Evolutionary conservation across 345 rosid species (phyloP).

Genomic region (Anacardium occidentale): DNA sequence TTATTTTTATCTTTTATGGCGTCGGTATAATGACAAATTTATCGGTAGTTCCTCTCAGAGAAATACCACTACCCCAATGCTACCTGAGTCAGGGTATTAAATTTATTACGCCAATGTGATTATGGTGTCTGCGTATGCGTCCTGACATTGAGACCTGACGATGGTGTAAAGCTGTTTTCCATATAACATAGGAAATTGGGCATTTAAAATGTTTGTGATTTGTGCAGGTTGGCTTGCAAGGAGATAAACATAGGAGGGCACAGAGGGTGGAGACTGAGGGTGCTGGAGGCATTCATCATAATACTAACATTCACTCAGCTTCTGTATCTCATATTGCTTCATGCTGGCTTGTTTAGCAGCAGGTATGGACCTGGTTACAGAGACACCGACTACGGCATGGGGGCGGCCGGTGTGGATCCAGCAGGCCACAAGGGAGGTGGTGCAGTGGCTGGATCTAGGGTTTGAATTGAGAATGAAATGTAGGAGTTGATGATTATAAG

Average conservation of each 20-base stretch:
- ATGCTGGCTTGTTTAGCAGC: conserved; percentile 64
- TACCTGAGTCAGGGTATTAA: too few species aligned
- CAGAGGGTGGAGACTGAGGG: conserved; percentile 79
- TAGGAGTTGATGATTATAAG: background rate
- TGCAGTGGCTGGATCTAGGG: conserved; percentile 24
- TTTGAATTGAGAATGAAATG: conserved; percentile 18
- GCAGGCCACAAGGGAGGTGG: conserved; percentile 30
- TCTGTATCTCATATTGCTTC: conserved; percentile 59
- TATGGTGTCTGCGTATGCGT: too few species aligned
- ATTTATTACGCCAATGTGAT: too few species aligned
- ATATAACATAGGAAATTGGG: too few species aligned
- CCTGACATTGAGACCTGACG: too few species aligned
- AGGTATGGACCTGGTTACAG: conserved; percentile 60
- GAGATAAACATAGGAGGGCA: conserved; percentile 77
- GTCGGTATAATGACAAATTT: too few species aligned
- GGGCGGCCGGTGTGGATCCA: conserved; percentile 33
- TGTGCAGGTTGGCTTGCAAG: conserved; percentile 77
- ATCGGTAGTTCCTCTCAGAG: too few species aligned
- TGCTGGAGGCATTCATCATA: conserved; percentile 72
- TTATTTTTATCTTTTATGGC: too few species aligned
- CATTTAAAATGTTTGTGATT: background rate
- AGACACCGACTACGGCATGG: conserved; percentile 48
- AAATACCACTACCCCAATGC: too few species aligned
- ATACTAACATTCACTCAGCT: conserved; percentile 69
- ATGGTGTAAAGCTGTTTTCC: too few species aligned